phyloP scores from a whole-genome alignment of 306 rosid species.

The Echinosophora koreensis region DNA sequence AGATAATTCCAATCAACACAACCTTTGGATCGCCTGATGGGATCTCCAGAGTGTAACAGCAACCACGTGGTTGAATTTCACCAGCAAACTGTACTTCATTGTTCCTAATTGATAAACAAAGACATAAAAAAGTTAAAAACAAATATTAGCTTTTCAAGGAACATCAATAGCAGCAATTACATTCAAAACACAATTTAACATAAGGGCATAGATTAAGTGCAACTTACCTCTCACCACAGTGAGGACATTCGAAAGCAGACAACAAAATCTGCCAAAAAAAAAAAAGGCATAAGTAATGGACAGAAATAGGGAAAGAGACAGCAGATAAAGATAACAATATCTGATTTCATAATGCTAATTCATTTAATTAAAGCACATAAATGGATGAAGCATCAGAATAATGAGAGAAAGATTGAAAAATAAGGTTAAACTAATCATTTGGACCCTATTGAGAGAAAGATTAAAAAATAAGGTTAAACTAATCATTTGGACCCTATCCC shows the following conservation, averaged over 20 bases:
- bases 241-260: conserved; percentile 92
- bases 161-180: conserved; percentile 8
- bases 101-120: conserved; percentile 60
- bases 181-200: neutral
- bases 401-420: no score
- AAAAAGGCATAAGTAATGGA: neutral
- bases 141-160: conserved; percentile 24
- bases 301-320: conserved; percentile 19
- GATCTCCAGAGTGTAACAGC: conserved; percentile 72
- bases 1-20: conserved; percentile 29
- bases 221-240: conserved; percentile 91
- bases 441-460: no score
- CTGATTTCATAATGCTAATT: neutral
- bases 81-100: conserved; percentile 99
- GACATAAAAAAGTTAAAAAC: neutral
- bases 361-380: no score
- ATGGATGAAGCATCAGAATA: no score
- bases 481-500: no score
- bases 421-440: no score
- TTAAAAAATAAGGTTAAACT: no score
- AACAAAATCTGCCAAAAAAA: conserved; percentile 69
- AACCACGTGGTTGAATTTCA: conserved; percentile 89
- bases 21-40: conserved; percentile 78
- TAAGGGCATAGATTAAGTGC: conserved; percentile 16
- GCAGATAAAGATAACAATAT: conserved; percentile 23